A percentile compares a stretch with the other conserved stretches of the same genome.
phyloP scores from a whole-genome alignment of 2,329 filamentous ascomycete species.

The Aspergillus flavus region DNA sequence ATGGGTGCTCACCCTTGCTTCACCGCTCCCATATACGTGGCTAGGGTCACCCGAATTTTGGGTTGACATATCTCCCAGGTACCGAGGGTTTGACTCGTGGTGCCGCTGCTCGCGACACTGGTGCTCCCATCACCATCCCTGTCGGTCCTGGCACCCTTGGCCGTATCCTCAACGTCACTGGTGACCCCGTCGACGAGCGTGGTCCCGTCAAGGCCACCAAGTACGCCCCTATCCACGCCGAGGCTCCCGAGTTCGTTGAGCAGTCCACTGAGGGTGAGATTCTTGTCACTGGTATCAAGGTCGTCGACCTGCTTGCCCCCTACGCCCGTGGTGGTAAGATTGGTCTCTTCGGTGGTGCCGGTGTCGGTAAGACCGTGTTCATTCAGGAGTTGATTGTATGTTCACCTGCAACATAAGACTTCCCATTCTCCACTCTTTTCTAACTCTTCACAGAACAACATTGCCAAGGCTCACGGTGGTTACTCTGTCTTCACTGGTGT shows the following conservation, averaged over 20 bases:
- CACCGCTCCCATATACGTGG: constrained; percentile 4
- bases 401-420: background rate
- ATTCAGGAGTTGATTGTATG: constrained; percentile 96
- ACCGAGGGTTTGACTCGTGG: constrained; percentile 99
- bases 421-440: background rate
- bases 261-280: constrained; percentile 97
- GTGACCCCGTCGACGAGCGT: constrained; percentile 99
- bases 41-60: no score
- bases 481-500: constrained; percentile 99
- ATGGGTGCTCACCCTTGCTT: background rate
- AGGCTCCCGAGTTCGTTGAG: constrained; percentile 88
- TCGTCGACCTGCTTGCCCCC: constrained; percentile 96
- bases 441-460: constrained; percentile 77
- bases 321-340: constrained; percentile 99
- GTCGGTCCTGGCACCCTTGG: constrained; percentile 92
- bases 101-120: constrained; percentile 80
- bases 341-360: constrained; percentile 99
- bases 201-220: constrained; percentile 95
- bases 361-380: constrained; percentile 99
- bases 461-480: constrained; percentile 99
- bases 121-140: constrained; percentile 92
- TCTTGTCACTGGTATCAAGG: constrained; percentile 99
- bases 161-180: constrained; percentile 99
- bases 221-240: constrained; percentile 87
- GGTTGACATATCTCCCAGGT: constrained; percentile 57